These are phyloP conservation scores for Albizia julibrissin DNA, from an alignment of 306 rosid species.

Conservation along the genomic window DNA sequence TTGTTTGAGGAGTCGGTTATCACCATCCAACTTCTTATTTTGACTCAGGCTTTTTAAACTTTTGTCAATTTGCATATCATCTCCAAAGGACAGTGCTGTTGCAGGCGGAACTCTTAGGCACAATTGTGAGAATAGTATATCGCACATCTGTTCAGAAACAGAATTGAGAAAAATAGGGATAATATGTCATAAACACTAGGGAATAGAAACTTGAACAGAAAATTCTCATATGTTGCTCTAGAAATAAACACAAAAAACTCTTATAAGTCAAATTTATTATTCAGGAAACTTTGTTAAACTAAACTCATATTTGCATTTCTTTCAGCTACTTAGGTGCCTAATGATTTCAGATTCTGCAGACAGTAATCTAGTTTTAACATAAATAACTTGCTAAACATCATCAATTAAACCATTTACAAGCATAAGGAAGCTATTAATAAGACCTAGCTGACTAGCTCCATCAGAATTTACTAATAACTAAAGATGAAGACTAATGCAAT, in stretches of 20 bases:
- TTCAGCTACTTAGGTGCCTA: background rate
- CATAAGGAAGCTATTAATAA: constrained; percentile 8
- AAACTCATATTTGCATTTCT: constrained; percentile 1
- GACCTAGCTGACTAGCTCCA: constrained; percentile 21
- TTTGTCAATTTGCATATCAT: constrained; percentile 54
- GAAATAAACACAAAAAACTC: background rate
- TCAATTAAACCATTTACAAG: background rate
- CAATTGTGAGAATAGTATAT: constrained; percentile 90
- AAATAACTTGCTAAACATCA: background rate
- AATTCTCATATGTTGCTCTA: constrained; percentile 18
- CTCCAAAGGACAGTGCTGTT: constrained; percentile 61
- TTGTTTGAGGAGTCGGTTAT: constrained; percentile 34
- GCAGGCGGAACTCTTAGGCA: constrained; percentile 84
- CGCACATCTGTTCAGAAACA: constrained; percentile 85
- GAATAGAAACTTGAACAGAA: constrained; percentile 24
- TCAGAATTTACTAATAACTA: constrained; percentile 19
- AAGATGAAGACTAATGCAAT: background rate
- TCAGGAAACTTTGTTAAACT: background rate
- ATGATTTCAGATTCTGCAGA: constrained; percentile 19
- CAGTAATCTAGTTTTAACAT: constrained; percentile 6
- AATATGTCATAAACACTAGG: constrained; percentile 13
- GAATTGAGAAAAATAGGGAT: constrained; percentile 26
- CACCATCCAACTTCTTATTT: constrained; percentile 50
- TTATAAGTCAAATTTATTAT: background rate
- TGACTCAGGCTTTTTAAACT: constrained; percentile 39